phyloP scores from a whole-genome alignment of 805 yeast genomes.

The Diddensiella santjacobensis region DNA sequence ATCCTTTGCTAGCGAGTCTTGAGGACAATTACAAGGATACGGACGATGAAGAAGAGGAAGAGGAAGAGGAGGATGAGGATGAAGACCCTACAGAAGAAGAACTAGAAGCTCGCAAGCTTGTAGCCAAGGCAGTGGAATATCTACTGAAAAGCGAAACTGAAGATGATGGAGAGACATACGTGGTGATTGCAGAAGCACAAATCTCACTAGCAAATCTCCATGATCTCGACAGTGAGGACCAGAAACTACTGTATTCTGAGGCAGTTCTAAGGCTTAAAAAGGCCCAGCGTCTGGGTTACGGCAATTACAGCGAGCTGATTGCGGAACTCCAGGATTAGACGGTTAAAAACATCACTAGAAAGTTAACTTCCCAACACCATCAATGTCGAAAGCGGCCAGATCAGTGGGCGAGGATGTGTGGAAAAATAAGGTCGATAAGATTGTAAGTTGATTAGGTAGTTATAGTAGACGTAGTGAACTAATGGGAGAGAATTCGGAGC shows the following conservation, averaged over 20 bases:
- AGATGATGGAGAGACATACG: slow-evolving; percentile 79
- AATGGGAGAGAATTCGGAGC: slow-evolving; percentile 72
- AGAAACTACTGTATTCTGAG: slow-evolving; percentile 57
- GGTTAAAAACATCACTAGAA: background rate
- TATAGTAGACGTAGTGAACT: background rate
- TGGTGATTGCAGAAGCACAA: slow-evolving; percentile 77
- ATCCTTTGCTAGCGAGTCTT: slow-evolving; percentile 27
- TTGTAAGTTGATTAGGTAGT: slow-evolving; percentile 44
- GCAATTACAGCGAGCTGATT: slow-evolving; percentile 35
- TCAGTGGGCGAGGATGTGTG: slow-evolving; percentile 81
- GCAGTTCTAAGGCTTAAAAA: slow-evolving; percentile 67
- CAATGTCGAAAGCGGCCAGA: slow-evolving; percentile 28
- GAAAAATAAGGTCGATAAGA: slow-evolving; percentile 83
- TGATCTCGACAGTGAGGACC: slow-evolving; percentile 62
- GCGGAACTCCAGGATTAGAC: slow-evolving; percentile 29
- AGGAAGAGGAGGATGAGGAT: slow-evolving; percentile 37
- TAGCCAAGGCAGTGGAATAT: slow-evolving; percentile 52
- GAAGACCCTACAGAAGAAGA: slow-evolving; percentile 33
- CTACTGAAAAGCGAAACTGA: slow-evolving; percentile 54
- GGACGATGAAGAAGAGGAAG: slow-evolving; percentile 22
- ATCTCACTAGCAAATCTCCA: slow-evolving; percentile 74
- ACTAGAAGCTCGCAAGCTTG: slow-evolving; percentile 45
- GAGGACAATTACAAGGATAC: slow-evolving; percentile 30
- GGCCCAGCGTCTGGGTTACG: slow-evolving; percentile 47
- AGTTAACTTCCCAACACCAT: background rate